These are phyloP conservation scores for Viola pubescens DNA, from an alignment of 441 rosid genomes.

Conservation along the genomic window DNA sequence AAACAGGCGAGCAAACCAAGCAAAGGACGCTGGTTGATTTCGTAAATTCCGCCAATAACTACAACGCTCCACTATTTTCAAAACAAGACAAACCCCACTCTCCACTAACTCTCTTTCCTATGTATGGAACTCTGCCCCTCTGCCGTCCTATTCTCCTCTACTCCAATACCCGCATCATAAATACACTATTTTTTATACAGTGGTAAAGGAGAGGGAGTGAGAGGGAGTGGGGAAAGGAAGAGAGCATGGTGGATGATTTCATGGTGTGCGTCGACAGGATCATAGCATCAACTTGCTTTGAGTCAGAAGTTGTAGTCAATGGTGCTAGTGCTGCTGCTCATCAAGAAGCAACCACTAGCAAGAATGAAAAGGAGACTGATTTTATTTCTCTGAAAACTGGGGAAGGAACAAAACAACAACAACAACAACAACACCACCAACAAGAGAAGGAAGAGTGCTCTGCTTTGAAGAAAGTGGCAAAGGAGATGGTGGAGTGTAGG, in stretches of 20 bases:
- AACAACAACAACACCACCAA: too few species aligned
- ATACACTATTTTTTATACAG: neutral
- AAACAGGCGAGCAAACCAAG: neutral
- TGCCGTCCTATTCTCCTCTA: constrained; percentile 1
- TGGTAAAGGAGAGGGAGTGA: constrained; percentile 3
- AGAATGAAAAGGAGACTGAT: constrained; percentile 5
- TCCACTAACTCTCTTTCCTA: constrained; percentile 5
- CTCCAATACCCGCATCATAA: neutral
- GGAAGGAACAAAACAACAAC: constrained; percentile 1
- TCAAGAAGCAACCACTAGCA: neutral
- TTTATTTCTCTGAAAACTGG: constrained; percentile 10
- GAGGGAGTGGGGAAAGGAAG: neutral
- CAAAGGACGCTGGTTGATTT: constrained; percentile 15
- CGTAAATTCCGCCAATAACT: constrained; percentile 35
- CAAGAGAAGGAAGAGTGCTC: constrained; percentile 19
- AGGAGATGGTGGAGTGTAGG: constrained; percentile 49
- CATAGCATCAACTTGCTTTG: constrained; percentile 31
- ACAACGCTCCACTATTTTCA: constrained; percentile 9
- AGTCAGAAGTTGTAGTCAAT: constrained; percentile 8
- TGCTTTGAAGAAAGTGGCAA: constrained; percentile 18
- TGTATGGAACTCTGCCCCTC: neutral
- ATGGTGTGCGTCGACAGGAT: constrained; percentile 39
- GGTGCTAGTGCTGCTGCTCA: neutral
- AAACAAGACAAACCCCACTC: constrained; percentile 11
- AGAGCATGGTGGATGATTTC: constrained; percentile 41